Conservation (phyloP, 2,329 filamentous ascomycete genomes). For the Epichloe festucae region DNA sequence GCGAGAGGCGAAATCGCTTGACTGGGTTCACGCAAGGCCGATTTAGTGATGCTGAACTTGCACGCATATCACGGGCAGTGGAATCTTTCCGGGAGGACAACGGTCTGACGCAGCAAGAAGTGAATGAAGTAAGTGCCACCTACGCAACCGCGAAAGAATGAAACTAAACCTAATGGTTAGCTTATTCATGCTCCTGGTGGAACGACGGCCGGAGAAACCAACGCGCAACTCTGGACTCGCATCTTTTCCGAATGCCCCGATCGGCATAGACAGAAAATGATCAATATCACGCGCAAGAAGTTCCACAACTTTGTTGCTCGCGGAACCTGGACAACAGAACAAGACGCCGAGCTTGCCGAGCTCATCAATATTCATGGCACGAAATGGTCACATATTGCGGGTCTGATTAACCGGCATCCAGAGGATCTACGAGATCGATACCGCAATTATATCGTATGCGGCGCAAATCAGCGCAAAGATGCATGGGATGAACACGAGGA, state of each 20-base stretch:
- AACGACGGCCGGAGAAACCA: slow-evolving; percentile 21
- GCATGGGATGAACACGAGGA: slow-evolving; percentile 52
- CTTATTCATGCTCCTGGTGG: slow-evolving; percentile 25
- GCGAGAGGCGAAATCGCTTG: slow-evolving; percentile 13
- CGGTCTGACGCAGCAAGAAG: slow-evolving; percentile 26
- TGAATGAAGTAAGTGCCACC: slow-evolving; percentile 30
- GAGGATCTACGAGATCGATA: slow-evolving; percentile 59
- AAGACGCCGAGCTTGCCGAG: slow-evolving; percentile 22
- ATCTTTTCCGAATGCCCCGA: slow-evolving; percentile 36
- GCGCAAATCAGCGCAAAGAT: slow-evolving; percentile 36
- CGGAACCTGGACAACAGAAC: slow-evolving; percentile 28
- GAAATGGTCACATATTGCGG: slow-evolving; percentile 50
- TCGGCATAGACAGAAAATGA: slow-evolving; percentile 39
- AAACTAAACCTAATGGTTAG: slow-evolving; percentile 9
- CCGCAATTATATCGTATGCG: slow-evolving; percentile 52
- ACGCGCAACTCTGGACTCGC: slow-evolving; percentile 35
- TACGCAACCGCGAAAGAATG: slow-evolving; percentile 10
- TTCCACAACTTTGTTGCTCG: slow-evolving; percentile 53
- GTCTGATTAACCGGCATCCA: slow-evolving; percentile 48
- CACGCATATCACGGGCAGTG: slow-evolving; percentile 27
- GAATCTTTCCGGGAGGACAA: slow-evolving; percentile 31
- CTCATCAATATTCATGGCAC: slow-evolving; percentile 25
- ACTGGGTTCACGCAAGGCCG: slow-evolving; percentile 23
- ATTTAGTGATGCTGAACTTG: slow-evolving; percentile 31
- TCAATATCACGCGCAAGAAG: slow-evolving; percentile 44